These are phyloP conservation scores for Coprinopsis strossmayeri DNA, from an alignment of 768 basidiomycete species.

Conservation along the genomic window DNA sequence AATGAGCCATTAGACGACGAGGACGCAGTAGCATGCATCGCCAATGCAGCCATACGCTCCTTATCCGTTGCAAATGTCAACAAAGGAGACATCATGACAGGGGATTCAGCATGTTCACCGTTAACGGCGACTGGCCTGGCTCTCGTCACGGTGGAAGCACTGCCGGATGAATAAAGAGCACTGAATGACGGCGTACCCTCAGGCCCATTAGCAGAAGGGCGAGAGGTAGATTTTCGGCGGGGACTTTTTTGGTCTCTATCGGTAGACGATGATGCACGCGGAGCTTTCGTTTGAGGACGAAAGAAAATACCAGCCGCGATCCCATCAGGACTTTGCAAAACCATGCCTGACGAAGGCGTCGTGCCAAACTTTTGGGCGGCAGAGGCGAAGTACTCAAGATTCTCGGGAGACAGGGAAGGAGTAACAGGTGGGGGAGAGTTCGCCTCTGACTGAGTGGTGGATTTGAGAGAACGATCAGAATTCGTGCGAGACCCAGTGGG, in stretches of 20 bases:
- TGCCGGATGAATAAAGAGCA: neutral
- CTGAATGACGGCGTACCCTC: neutral
- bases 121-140: neutral
- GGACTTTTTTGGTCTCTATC: neutral
- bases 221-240: neutral
- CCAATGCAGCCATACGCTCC: neutral
- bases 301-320: constrained; percentile 96
- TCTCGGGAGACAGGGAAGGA: constrained; percentile 68
- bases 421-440: constrained; percentile 38
- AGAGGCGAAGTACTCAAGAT: constrained; percentile 71
- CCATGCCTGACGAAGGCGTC: constrained; percentile 77
- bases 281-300: constrained; percentile 47
- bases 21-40: neutral
- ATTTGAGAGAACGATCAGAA: constrained; percentile 58
- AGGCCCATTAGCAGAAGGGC: neutral
- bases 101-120: neutral
- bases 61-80: neutral
- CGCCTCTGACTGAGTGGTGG: constrained; percentile 37
- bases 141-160: neutral
- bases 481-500: constrained; percentile 49
- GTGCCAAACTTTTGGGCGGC: constrained; percentile 66
- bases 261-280: constrained; percentile 22
- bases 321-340: constrained; percentile 91
- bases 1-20: neutral
- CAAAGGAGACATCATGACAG: neutral